Evolutionary conservation across 352 stramenopile species (phyloP).

Genomic region (Phytophthora agathidicida): DNA sequence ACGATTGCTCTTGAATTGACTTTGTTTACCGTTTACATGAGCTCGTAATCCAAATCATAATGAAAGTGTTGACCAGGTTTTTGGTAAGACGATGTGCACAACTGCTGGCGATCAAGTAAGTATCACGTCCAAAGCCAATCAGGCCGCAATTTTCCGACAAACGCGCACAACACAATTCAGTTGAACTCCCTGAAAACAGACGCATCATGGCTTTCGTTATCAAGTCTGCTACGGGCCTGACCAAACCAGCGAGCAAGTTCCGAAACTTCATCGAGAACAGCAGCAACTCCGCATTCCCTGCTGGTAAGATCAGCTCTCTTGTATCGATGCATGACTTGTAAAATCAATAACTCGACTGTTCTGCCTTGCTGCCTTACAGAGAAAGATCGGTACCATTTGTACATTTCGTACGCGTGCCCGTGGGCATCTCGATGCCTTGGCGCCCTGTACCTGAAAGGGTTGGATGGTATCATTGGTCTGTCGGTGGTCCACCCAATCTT

Average conservation of each 20-base stretch:
- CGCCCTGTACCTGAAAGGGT: constrained; percentile 86
- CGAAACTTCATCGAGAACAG: constrained; percentile 39
- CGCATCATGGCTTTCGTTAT: constrained; percentile 15
- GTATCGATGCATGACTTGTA: not conserved
- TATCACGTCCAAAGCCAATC: too few species aligned
- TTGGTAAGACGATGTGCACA: too few species aligned
- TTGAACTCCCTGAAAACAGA: not conserved
- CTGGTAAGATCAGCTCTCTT: constrained; percentile 17
- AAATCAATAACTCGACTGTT: too few species aligned
- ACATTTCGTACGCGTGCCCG: constrained; percentile 92
- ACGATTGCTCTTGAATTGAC: too few species aligned
- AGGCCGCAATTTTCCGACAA: too few species aligned
- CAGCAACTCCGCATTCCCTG: constrained; percentile 18
- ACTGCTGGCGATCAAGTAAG: too few species aligned
- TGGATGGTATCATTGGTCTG: constrained; percentile 88
- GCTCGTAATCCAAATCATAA: too few species aligned
- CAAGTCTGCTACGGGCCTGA: constrained; percentile 9
- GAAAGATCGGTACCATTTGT: constrained; percentile 82
- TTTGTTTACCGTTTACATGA: too few species aligned
- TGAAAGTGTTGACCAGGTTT: constrained; percentile 10
- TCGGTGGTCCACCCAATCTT: constrained; percentile 77
- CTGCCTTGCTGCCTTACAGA: constrained; percentile 13
- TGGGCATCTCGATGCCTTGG: constrained; percentile 60
- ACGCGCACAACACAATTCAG: constrained; percentile 11
- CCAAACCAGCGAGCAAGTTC: constrained; percentile 28